Conservation (phyloP, 495 filamentous ascomycete species). For the Penicillium maclennaniae region DNA sequence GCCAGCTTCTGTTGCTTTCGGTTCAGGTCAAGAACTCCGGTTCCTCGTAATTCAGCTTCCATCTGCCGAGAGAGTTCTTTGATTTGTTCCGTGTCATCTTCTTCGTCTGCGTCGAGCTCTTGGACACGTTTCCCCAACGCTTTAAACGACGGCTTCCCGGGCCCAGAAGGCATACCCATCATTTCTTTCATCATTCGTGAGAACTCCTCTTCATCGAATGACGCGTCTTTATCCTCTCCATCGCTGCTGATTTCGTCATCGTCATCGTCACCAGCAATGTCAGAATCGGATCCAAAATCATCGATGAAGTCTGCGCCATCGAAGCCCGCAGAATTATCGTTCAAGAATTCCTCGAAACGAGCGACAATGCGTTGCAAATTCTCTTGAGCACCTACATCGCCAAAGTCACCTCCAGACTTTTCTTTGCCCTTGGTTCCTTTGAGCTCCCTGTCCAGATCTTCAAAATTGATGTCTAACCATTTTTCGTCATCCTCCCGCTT, state of each 20-base stretch:
- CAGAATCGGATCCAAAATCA: conserved; percentile 55
- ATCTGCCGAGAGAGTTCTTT: conserved; percentile 69
- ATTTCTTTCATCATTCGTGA: conserved; percentile 87
- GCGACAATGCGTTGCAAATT: conserved; percentile 86
- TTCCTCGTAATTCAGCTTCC: conserved; percentile 73
- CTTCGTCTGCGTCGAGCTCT: conserved; percentile 45
- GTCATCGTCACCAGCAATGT: conserved; percentile 58
- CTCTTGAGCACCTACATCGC: conserved; percentile 74
- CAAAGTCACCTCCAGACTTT: conserved; percentile 53
- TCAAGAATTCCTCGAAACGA: conserved; percentile 87
- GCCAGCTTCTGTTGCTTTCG: conserved; percentile 26
- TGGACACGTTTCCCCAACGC: conserved; percentile 36
- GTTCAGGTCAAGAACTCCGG: conserved; percentile 70
- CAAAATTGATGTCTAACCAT: conserved; percentile 92
- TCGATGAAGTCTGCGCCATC: conserved; percentile 74
- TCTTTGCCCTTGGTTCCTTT: conserved; percentile 42
- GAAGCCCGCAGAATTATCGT: conserved; percentile 74
- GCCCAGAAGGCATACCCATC: conserved; percentile 69
- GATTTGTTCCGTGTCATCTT: conserved; percentile 67
- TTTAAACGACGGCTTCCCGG: conserved; percentile 22
- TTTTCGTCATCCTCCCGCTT: conserved; percentile 69
- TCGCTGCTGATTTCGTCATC: conserved; percentile 51
- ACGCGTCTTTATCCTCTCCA: conserved; percentile 71
- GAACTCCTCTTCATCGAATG: conserved; percentile 84
- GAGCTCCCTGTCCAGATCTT: conserved; percentile 81